Evolutionary conservation across 768 basidiomycete species (phyloP), one percentile per base, ranked within the genome.

Genomic region (Hortiboletus flavorubellus): DNA sequence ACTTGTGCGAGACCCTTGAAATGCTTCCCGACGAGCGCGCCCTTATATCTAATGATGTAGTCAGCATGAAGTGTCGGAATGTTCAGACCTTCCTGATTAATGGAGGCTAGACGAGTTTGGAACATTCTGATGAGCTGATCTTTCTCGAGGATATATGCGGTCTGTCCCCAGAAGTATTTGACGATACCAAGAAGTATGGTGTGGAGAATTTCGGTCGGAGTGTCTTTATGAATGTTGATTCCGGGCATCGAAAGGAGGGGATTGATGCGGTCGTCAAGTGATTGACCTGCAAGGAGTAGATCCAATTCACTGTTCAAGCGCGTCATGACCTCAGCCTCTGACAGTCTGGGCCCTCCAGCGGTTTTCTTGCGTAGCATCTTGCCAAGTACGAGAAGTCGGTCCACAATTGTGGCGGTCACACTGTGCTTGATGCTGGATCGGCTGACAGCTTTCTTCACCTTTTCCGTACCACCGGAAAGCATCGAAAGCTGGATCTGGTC

Each of bases 401-500:
- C 73, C 0, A 62, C 72, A 2, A 77, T 49, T 0, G 50, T 30
- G 15, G 76, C 67, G 29, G 68, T 65, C 1, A 61, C 50, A 0
- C 71, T 62, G 7, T 78, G 64, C 12, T 72, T 57, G 5, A 55
- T 35, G 0, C 76, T 76, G 46, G 78, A 74, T 49, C 75, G 72
- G 1, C 73, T 72, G 40, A 78, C 10, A 2, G 41, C 12, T 0
- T 18, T 46, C 8, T 31, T 58, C 0, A 65, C 46, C 14, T 65
- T 65, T 1, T 58, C 51, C 0, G 40, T 62, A 1, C 51, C 60
- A 16, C 58, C 54, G 8, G 58, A 46, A 0, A 47, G 18, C 44
- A 12, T 57, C 0, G 55, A 47, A n/a, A 58, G 33, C 8, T 49
- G 5, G 2, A 65, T 31, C 7, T 65, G 64, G 0, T 15, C 2